Base-by-base conservation (phyloP, 2,329 filamentous ascomycete species). In the Trichoderma harzianum region DNA sequence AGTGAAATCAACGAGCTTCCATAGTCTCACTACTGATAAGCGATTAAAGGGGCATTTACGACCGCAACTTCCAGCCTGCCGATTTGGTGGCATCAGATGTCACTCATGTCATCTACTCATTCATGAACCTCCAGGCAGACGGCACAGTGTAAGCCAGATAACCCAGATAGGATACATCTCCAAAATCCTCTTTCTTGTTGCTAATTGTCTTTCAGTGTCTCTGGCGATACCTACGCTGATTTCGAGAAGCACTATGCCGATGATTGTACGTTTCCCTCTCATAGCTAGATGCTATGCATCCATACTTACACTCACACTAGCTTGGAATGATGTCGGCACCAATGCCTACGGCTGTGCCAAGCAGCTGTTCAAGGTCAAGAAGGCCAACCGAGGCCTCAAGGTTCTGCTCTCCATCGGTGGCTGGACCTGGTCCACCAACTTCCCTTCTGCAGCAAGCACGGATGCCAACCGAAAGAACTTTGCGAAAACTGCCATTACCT, bases 321-420 rank as follows among this genome's bases (percentile, higher is more conserved):
- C 81, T 3, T 91, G 88, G 88, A 88, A 89, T 72, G 89, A 92
- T 62, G 76, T 80, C 0, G 86, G 91, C 7, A 91, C 85, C 73
- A 96, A 97, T 78, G 88, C 92, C 61, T 96, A 95, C 75, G 94
- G 94, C 51, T 92, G 90, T 78, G 80, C 93, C 68, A 96, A 96
- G 82, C 93, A 97, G 77, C 84, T 97, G 1, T 93, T 88, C 78
- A 82, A 93, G 8, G 84, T 94, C 57, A 97, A 97, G 83, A 90
- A 95, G 80, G 81, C 86, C 71, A 91, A 97, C 80, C 90, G 93
- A 18, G 88, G 93, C 61, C 80, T 97, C 69, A 97, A 97, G 78
- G 86, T 92, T 1, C 84, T 97, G 26, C 86, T 97, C 5, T 93
- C 89, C 62, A 93, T 97, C 74, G 94, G 94, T 62, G 94, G 94